A percentile compares a stretch with the other conserved stretches of the same genome.
Conservation (phyloP, 805 yeast species). For the Cyberlindnera bimundalis region DNA sequence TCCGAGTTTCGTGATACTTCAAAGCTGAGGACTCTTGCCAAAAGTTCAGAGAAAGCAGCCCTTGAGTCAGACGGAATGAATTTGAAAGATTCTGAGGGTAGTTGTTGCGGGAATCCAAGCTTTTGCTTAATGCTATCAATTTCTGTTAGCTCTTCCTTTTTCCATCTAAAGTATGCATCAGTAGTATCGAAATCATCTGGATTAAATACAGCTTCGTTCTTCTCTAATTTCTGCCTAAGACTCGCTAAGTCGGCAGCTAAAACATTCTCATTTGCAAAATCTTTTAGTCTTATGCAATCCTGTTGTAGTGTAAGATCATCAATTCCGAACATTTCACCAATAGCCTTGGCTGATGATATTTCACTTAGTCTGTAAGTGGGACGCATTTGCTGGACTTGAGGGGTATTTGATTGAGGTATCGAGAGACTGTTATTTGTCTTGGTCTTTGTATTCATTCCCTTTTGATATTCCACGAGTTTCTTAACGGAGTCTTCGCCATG, state of each 20-base stretch:
- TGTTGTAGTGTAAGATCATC: constrained; percentile 49
- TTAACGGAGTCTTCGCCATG: constrained; percentile 35
- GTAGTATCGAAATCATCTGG: constrained; percentile 35
- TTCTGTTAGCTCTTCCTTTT: constrained; percentile 34
- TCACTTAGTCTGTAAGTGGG: constrained; percentile 56
- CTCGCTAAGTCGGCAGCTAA: constrained; percentile 31
- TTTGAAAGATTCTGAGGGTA: neutral
- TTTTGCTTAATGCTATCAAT: neutral
- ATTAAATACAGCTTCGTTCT: constrained; percentile 30
- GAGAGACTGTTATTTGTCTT: neutral
- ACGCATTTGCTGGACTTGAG: constrained; percentile 1
- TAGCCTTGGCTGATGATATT: constrained; percentile 47
- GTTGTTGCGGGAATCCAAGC: constrained; percentile 2
- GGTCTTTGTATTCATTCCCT: constrained; percentile 22
- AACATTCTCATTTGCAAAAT: constrained; percentile 33
- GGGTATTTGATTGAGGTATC: neutral
- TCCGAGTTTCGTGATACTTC: constrained; percentile 27
- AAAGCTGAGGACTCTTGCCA: constrained; percentile 41
- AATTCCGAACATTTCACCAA: constrained; percentile 48
- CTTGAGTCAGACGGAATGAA: constrained; percentile 43
- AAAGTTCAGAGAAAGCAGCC: constrained; percentile 37
- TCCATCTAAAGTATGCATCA: constrained; percentile 40
- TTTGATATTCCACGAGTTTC: constrained; percentile 43
- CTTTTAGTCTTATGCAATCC: constrained; percentile 45
- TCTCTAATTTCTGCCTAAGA: constrained; percentile 12